Evolutionary conservation across 352 stramenopile species (phyloP).

Genomic region (Phytopythium delawarense): DNA sequence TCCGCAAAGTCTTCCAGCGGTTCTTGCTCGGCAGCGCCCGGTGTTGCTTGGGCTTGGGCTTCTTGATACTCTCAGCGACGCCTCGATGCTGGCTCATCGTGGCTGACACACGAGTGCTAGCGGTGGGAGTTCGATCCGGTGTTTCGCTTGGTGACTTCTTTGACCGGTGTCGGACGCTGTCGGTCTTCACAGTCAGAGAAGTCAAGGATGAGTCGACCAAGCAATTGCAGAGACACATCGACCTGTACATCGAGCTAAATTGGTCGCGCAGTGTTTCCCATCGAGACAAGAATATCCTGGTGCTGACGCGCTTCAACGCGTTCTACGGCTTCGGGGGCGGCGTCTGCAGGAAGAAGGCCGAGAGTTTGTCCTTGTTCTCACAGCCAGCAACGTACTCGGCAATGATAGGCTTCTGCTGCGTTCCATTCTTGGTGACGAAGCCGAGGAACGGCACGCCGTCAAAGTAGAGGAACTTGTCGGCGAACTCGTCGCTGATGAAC

Average conservation of each 20-base stretch:
- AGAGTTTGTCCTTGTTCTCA: conserved; percentile 32
- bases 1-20: conserved; percentile 1
- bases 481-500: conserved; percentile 59
- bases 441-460: conserved; percentile 66
- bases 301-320: neutral
- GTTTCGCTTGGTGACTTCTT: too few relatives aligned
- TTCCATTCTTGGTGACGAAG: conserved; percentile 39
- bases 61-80: neutral
- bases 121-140: too few relatives aligned
- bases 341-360: conserved; percentile 37
- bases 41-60: neutral
- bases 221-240: neutral
- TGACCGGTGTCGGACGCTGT: too few relatives aligned
- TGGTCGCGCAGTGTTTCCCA: neutral
- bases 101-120: neutral
- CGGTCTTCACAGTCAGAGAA: neutral
- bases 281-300: neutral
- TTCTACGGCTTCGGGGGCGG: neutral
- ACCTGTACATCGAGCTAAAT: neutral
- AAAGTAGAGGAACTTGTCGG: conserved; percentile 45
- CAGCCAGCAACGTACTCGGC: conserved; percentile 45
- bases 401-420: conserved; percentile 32
- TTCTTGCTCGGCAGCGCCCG: neutral
- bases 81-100: neutral
- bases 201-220: neutral